A percentile compares a stretch with the other conserved stretches of the same genome.
Conservation (phyloP, 169 alveolate genomes). For the Plasmodium cynomolgi region DNA sequence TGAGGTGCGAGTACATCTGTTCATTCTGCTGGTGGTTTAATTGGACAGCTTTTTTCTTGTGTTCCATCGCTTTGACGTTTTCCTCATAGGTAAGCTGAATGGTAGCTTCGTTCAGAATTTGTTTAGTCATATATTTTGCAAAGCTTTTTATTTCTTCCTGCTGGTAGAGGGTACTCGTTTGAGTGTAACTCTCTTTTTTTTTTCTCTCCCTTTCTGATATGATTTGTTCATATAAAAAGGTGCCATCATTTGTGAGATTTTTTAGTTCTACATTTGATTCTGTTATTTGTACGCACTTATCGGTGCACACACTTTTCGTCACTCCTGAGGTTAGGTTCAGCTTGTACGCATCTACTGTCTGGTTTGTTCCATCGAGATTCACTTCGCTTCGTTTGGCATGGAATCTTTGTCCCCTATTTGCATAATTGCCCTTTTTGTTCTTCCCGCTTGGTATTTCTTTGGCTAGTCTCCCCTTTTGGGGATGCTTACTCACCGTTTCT, state of each 20-base stretch:
- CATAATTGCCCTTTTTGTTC: neutral
- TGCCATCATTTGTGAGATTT: neutral
- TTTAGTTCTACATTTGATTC: slow-evolving; percentile 32
- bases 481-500: neutral
- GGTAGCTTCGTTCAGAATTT: slow-evolving; percentile 43
- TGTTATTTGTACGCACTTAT: neutral
- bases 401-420: neutral
- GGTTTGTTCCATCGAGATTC: neutral
- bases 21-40: slow-evolving; percentile 11
- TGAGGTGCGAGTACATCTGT: neutral
- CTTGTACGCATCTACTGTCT: neutral
- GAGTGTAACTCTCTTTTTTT: slow-evolving; percentile 3
- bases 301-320: neutral
- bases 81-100: slow-evolving; percentile 55
- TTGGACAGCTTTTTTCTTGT: neutral
- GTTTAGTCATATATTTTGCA: slow-evolving; percentile 25
- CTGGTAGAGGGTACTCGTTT: slow-evolving; percentile 29
- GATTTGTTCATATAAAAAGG: slow-evolving; percentile 16
- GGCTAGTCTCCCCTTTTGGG: neutral
- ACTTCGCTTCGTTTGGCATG: neutral
- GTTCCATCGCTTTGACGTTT: slow-evolving; percentile 26
- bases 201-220: slow-evolving; percentile 10
- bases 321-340: neutral
- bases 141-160: neutral
- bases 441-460: neutral